A percentile compares a stretch with the other conserved stretches of the same genome.
phyloP scores from a whole-genome alignment of 805 yeast species.

The Cyberlindnera mycetangii region DNA sequence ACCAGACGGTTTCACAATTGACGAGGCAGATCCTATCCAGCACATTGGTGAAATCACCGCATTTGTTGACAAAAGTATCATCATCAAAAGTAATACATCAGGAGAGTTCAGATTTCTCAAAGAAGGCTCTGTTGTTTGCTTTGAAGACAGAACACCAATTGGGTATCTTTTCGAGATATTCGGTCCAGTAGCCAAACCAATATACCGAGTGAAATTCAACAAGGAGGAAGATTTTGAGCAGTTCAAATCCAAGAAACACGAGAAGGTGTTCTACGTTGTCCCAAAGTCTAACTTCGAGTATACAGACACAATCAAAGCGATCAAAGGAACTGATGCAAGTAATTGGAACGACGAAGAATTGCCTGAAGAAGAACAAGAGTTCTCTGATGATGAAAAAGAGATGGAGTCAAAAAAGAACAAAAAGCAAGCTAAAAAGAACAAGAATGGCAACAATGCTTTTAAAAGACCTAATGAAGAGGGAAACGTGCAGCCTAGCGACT shows the following conservation, averaged over 20 bases:
- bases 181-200: slow-evolving; percentile 81
- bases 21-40: slow-evolving; percentile 62
- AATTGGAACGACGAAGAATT: slow-evolving; percentile 93
- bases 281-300: slow-evolving; percentile 75
- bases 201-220: slow-evolving; percentile 71
- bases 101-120: slow-evolving; percentile 83
- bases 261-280: slow-evolving; percentile 70
- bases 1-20: slow-evolving; percentile 63
- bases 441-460: slow-evolving; percentile 11
- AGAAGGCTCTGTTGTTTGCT: slow-evolving; percentile 77
- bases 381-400: slow-evolving; percentile 92
- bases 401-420: slow-evolving; percentile 60
- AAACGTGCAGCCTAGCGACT: neutral
- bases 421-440: slow-evolving; percentile 45
- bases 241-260: slow-evolving; percentile 49
- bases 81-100: slow-evolving; percentile 68
- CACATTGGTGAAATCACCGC: slow-evolving; percentile 67
- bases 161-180: slow-evolving; percentile 87
- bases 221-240: slow-evolving; percentile 45
- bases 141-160: slow-evolving; percentile 63
- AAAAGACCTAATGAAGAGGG: slow-evolving; percentile 9
- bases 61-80: slow-evolving; percentile 66
- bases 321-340: slow-evolving; percentile 92
- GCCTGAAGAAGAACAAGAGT: slow-evolving; percentile 91
- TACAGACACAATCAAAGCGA: slow-evolving; percentile 64